Percentiles rank a stretch among this genome's conserved stretches.
Conservation (phyloP, 2,329 filamentous ascomycete genomes). For the Plenodomus lindquistii region DNA sequence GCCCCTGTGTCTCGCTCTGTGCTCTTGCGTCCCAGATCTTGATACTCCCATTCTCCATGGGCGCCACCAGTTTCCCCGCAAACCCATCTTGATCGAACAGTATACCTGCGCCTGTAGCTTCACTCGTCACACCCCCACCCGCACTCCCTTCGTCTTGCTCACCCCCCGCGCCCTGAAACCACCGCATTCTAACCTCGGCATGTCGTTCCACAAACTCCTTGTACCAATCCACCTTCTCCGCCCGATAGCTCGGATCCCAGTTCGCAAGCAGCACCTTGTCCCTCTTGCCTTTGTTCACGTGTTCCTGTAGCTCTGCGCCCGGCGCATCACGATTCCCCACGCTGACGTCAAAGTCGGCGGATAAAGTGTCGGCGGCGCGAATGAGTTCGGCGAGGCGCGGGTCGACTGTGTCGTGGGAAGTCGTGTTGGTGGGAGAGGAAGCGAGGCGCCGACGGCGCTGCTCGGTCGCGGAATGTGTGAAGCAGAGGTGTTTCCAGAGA, state of each 20-base stretch:
- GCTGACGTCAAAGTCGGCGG: constrained; percentile 25
- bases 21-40: constrained; percentile 73
- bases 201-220: constrained; percentile 84
- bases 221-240: constrained; percentile 80
- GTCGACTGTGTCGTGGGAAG: constrained; percentile 30
- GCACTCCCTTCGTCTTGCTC: constrained; percentile 55
- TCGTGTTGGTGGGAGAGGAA: constrained; percentile 12
- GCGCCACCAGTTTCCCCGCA: constrained; percentile 68
- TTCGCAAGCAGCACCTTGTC: constrained; percentile 67
- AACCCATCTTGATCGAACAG: constrained; percentile 62
- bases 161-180: constrained; percentile 61
- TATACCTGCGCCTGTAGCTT: constrained; percentile 72
- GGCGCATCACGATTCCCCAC: constrained; percentile 33
- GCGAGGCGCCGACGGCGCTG: constrained; percentile 56
- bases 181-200: constrained; percentile 72
- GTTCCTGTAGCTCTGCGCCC: constrained; percentile 34
- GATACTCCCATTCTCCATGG: constrained; percentile 85
- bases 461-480: constrained; percentile 69
- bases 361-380: constrained; percentile 45
- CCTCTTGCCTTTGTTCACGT: constrained; percentile 43
- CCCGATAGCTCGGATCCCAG: constrained; percentile 79
- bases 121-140: constrained; percentile 52
- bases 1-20: constrained; percentile 63
- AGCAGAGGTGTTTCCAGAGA: constrained; percentile 77
- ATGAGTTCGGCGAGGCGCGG: constrained; percentile 50